phyloP scores from a whole-genome alignment of 768 basidiomycete genomes.

The Stropharia rugosoannulata region DNA sequence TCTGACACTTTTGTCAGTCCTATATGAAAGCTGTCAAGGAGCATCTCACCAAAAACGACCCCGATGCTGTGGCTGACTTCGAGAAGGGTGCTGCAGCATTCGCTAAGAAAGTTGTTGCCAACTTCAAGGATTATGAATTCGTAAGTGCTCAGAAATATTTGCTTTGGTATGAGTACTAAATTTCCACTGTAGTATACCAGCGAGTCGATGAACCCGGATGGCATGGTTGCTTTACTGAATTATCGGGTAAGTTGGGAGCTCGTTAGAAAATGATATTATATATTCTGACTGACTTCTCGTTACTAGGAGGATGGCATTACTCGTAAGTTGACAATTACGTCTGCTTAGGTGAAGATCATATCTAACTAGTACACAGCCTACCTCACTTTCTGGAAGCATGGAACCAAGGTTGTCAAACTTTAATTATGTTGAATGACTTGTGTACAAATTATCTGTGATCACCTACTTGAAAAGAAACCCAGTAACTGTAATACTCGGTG shows the following conservation, averaged over 20 bases:
- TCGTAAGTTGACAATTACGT: conserved; percentile 47
- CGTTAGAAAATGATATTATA: background rate
- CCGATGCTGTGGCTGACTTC: conserved; percentile 69
- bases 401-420: conserved; percentile 78
- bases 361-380: conserved; percentile 53
- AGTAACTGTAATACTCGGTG: no score
- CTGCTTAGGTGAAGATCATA: conserved; percentile 1
- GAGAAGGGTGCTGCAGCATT: conserved; percentile 76
- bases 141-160: conserved; percentile 39
- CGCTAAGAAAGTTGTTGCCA: conserved; percentile 86
- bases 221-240: conserved; percentile 93
- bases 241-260: conserved; percentile 66
- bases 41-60: conserved; percentile 50
- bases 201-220: conserved; percentile 79
- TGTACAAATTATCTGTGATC: no score
- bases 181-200: conserved; percentile 56
- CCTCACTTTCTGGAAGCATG: conserved; percentile 96
- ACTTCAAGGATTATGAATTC: conserved; percentile 95
- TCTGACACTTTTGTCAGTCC: conserved; percentile 38
- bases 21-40: conserved; percentile 95
- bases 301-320: conserved; percentile 74
- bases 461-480: no score
- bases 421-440: conserved; percentile 25
- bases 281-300: background rate
- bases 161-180: background rate